Percentiles rank a stretch among this genome's conserved stretches.
Evolutionary conservation across 179 eudicot species (phyloP).

Genomic region (Sideroxylon spinosum): DNA sequence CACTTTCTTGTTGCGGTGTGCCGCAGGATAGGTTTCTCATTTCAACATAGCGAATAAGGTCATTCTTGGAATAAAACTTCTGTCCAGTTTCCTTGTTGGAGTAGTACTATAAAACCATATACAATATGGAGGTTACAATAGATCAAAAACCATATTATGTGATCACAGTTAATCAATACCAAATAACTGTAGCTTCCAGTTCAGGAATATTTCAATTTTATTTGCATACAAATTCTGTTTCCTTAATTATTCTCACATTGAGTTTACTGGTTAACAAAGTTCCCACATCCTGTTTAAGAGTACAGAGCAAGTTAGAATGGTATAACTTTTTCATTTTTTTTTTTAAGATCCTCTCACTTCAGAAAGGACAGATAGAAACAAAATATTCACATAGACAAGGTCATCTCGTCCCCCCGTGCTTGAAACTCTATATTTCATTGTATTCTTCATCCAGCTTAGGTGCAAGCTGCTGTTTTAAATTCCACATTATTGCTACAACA

Average conservation of each 20-base stretch:
- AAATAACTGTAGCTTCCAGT: background rate
- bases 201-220: background rate
- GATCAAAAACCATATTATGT: background rate
- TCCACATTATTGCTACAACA: too few species aligned
- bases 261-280: background rate
- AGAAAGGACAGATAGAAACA: too few species aligned
- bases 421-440: too few species aligned
- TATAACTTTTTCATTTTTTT: background rate
- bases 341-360: background rate
- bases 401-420: too few species aligned
- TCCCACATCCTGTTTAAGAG: background rate
- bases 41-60: slow-evolving; percentile 32
- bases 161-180: background rate
- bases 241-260: background rate
- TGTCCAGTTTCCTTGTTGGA: slow-evolving; percentile 41
- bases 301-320: background rate
- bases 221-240: background rate
- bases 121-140: background rate
- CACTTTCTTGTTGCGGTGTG: slow-evolving; percentile 13
- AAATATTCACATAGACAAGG: too few species aligned
- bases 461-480: too few species aligned
- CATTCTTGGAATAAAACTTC: slow-evolving; percentile 48
- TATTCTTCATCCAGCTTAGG: too few species aligned
- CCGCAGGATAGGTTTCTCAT: slow-evolving; percentile 15
- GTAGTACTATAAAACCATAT: slow-evolving; percentile 41